These are phyloP conservation scores for Trichoderma breve DNA, from an alignment of 2,329 filamentous ascomycete species.

Conservation along the genomic window DNA sequence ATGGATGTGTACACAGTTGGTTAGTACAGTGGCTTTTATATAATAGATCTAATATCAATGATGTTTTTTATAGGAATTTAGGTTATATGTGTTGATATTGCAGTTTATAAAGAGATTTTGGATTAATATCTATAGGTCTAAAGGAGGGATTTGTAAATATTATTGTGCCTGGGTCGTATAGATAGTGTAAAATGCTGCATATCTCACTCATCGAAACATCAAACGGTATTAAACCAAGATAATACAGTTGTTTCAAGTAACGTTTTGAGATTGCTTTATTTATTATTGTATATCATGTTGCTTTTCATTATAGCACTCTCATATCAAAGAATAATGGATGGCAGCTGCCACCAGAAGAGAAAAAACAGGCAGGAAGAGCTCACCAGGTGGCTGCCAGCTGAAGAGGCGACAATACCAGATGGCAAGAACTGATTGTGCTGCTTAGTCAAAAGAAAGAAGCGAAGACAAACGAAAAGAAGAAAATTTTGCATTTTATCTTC, in stretches of 20 bases:
- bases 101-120: neutral
- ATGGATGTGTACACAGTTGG: neutral
- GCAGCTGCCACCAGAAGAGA: neutral
- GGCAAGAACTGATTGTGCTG: neutral
- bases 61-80: neutral
- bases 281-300: no score
- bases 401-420: neutral
- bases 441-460: neutral
- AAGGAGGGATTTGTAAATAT: neutral
- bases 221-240: neutral
- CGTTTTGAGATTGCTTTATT: neutral
- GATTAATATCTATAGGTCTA: neutral
- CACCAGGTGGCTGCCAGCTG: neutral
- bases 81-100: neutral
- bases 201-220: neutral
- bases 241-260: neutral
- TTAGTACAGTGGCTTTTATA: neutral
- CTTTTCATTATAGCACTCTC: rapidly evolving
- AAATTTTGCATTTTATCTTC: neutral
- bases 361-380: neutral
- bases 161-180: no score
- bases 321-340: no score
- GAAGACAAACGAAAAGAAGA: neutral
- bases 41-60: neutral
- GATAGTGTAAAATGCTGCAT: neutral